Evolutionary conservation across 164 flowering plant genomes (phyloP), one percentile per base, ranked within the genome.

Genomic region (Macadamia integrifolia): DNA sequence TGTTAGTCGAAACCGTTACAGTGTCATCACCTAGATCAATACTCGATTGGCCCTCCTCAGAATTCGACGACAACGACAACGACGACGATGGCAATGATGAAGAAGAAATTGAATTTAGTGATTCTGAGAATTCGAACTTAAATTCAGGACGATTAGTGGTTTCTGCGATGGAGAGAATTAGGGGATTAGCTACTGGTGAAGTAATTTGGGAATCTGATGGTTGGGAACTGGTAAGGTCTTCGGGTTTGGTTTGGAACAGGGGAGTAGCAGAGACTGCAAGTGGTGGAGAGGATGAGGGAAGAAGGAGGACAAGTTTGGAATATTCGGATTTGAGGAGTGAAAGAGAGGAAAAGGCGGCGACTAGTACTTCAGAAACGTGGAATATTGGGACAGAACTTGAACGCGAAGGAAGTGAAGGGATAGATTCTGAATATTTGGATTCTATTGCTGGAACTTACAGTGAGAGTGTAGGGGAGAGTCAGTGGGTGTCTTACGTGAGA

Each of bases 141-240:
- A 70, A 53, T 28, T 15, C 7, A 0, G 13, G 11, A 15, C 40
- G 40, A 35, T 35, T 35, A 35, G 70, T 58, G 53, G 44, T 6
- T 17, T 68, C 82, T 1, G 84, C 73, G 0, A 66, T 23, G 64
- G 73, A 62, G 1, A 85, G 93, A 66, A 79, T 88, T 32, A 62
- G 73, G 46, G 77, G 74, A 82, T 76, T 88, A 72, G 82, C 79
- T 14, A 61, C 74, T 8, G 58, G 6, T 1, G 15, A 50, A 69
- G 77, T 69, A 71, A 60, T 68, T 74, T 86, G 93, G 93, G 90
- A 85, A 76, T 74, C 84, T 9, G 82, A 82, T 18, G 90, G 86
- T 40, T 88, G 92, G 90, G 69, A 66, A 63, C 76, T 28, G 59
- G 84, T 83, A 53, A 81, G 87, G 65, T 15, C 65, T 18, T 65